phyloP scores from a whole-genome alignment of 2,329 filamentous ascomycete species.

The Dendryphion nanum region DNA sequence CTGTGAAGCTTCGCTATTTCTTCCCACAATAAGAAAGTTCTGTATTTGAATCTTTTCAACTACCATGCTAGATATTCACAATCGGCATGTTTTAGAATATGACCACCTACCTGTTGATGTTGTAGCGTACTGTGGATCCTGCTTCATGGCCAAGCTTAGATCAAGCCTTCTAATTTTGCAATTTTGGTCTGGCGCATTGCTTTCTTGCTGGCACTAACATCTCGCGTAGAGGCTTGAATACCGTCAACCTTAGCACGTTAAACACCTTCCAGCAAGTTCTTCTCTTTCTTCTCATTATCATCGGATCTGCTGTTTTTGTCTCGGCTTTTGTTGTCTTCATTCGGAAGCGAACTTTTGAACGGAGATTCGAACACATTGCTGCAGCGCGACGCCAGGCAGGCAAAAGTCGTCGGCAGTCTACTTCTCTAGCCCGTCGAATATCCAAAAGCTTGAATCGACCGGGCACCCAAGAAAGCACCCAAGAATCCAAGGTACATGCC shows the following conservation, averaged over 20 bases:
- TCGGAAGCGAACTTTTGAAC: slow-evolving; percentile 62
- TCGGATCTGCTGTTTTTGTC: slow-evolving; percentile 67
- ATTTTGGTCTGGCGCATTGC: background rate
- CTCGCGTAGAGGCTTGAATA: slow-evolving; percentile 65
- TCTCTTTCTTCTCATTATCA: slow-evolving; percentile 63
- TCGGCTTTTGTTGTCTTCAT: slow-evolving; percentile 63
- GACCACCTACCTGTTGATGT: background rate
- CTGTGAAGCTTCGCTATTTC: no score
- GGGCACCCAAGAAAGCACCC: slow-evolving; percentile 1
- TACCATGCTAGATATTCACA: no score
- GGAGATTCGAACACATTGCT: slow-evolving; percentile 54
- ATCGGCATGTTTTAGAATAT: no score
- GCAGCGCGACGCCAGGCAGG: slow-evolving; percentile 3
- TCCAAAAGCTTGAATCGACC: slow-evolving; percentile 10
- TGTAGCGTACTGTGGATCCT: no score
- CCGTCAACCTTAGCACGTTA: slow-evolving; percentile 61
- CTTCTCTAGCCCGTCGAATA: slow-evolving; percentile 6
- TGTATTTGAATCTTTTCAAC: no score
- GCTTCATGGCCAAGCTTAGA: no score
- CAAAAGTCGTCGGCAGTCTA: slow-evolving; percentile 1
- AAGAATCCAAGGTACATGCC: background rate
- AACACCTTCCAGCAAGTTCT: slow-evolving; percentile 68
- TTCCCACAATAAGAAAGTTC: no score
- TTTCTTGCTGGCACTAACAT: no score
- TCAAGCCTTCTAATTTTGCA: no score